phyloP scores from a whole-genome alignment of 768 basidiomycete genomes.

The Strobilomyces confusus region DNA sequence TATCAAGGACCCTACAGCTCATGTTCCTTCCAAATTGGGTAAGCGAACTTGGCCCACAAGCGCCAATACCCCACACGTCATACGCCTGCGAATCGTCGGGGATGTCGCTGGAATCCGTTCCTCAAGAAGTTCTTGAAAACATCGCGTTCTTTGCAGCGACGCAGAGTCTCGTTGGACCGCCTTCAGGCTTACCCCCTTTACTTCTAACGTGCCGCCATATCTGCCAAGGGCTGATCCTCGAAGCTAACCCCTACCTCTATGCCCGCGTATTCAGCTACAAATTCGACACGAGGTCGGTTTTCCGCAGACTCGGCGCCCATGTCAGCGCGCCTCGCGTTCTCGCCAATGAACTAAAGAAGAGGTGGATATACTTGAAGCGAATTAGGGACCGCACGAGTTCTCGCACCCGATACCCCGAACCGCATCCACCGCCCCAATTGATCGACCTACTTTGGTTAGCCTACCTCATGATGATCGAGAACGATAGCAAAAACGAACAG shows the following conservation, averaged over 20 bases:
- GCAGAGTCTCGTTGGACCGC: conserved; percentile 53
- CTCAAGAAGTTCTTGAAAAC: conserved; percentile 75
- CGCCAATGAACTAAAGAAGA: conserved; percentile 59
- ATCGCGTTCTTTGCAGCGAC: conserved; percentile 67
- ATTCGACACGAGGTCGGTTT: conserved; percentile 56
- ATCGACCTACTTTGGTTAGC: conserved; percentile 57
- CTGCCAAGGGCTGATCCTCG: conserved; percentile 46
- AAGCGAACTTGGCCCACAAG: background rate
- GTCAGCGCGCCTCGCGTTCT: conserved; percentile 41
- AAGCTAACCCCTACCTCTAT: conserved; percentile 64
- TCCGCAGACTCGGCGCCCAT: conserved; percentile 46
- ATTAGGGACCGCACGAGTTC: conserved; percentile 41
- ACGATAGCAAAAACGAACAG: conserved; percentile 65
- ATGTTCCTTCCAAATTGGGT: conserved; percentile 1
- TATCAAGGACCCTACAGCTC: conserved; percentile 3
- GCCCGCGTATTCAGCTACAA: conserved; percentile 62
- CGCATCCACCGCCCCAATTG: conserved; percentile 19
- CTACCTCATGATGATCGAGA: conserved; percentile 79
- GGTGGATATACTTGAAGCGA: conserved; percentile 55
- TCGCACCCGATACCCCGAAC: conserved; percentile 16
- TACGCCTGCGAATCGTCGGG: background rate
- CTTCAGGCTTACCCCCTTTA: conserved; percentile 53
- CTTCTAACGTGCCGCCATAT: conserved; percentile 47
- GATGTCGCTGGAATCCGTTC: conserved; percentile 47
- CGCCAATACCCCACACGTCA: background rate